phyloP scores from a whole-genome alignment of 768 basidiomycete species.

The Suillus fuscotomentosus region DNA sequence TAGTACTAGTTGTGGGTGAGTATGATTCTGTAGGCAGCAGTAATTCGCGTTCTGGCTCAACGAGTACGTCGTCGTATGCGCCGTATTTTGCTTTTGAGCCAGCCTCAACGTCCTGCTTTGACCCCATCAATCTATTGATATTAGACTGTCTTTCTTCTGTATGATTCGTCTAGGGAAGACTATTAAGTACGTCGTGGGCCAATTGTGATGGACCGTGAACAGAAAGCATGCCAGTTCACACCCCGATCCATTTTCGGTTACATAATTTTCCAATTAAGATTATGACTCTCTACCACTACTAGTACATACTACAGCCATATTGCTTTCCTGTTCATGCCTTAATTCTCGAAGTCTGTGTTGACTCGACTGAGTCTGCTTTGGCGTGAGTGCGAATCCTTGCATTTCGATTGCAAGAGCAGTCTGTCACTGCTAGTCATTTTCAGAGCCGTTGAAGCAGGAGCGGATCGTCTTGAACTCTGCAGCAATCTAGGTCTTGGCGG shows the following conservation, averaged over 20 bases:
- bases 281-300: too few species aligned
- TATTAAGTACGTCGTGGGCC: not conserved
- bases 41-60: conserved; percentile 1
- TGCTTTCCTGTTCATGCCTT: conserved; percentile 21
- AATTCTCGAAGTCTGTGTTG: conserved; percentile 63
- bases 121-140: not conserved
- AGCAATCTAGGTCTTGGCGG: conserved; percentile 70
- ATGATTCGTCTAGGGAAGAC: not conserved
- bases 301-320: not conserved
- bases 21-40: not conserved
- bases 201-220: not conserved
- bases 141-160: not conserved
- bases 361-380: conserved; percentile 70
- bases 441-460: conserved; percentile 72
- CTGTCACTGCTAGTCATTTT: conserved; percentile 1
- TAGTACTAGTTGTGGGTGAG: conserved; percentile 1
- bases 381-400: conserved; percentile 41
- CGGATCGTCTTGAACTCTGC: conserved; percentile 77
- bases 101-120: not conserved
- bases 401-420: not conserved
- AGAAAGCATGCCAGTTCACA: not conserved
- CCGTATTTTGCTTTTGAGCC: not conserved
- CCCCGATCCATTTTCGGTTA: too few species aligned
- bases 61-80: not conserved
- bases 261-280: too few species aligned